A percentile compares a stretch with the other conserved stretches of the same genome.
Conservation (phyloP, 1,139 yeast genomes). For the Eremothecium cymbalariae region DNA sequence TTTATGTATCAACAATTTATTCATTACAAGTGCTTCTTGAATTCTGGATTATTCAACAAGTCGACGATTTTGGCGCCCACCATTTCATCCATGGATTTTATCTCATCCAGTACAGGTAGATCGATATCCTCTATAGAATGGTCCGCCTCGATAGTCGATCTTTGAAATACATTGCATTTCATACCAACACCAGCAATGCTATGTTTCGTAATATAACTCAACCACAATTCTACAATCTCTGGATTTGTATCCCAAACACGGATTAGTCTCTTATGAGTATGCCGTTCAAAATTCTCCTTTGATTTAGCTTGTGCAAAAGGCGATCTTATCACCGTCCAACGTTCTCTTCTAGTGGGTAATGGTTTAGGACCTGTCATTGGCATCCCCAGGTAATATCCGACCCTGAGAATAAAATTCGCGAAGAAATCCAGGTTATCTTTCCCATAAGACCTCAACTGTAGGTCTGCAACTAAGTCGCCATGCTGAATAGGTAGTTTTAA, state of each 20-base stretch:
- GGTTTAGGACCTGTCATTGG: constrained; percentile 70
- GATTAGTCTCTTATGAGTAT: constrained; percentile 67
- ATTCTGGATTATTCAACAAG: constrained; percentile 57
- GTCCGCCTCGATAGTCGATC: constrained; percentile 39
- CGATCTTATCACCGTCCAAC: constrained; percentile 89
- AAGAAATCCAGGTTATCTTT: constrained; percentile 64
- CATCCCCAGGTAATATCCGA: constrained; percentile 82
- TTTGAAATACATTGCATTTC: constrained; percentile 59
- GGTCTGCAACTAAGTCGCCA: constrained; percentile 64
- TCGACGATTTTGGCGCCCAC: constrained; percentile 68
- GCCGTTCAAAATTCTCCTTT: constrained; percentile 88
- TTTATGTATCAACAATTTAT: constrained; percentile 9
- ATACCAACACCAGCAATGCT: constrained; percentile 76
- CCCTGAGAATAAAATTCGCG: constrained; percentile 79
- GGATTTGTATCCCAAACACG: constrained; percentile 79
- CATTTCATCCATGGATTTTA: constrained; percentile 38
- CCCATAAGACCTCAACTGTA: constrained; percentile 67
- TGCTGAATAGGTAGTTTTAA: constrained; percentile 57
- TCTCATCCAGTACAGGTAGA: constrained; percentile 8
- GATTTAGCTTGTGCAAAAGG: constrained; percentile 94
- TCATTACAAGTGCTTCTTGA: constrained; percentile 34
- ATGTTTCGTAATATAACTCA: constrained; percentile 71
- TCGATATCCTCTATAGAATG: constrained; percentile 34
- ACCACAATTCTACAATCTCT: constrained; percentile 75
- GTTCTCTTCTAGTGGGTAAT: constrained; percentile 63